Conservation (phyloP, 148 eudicot genomes). For the Suaeda aralocaspica region DNA sequence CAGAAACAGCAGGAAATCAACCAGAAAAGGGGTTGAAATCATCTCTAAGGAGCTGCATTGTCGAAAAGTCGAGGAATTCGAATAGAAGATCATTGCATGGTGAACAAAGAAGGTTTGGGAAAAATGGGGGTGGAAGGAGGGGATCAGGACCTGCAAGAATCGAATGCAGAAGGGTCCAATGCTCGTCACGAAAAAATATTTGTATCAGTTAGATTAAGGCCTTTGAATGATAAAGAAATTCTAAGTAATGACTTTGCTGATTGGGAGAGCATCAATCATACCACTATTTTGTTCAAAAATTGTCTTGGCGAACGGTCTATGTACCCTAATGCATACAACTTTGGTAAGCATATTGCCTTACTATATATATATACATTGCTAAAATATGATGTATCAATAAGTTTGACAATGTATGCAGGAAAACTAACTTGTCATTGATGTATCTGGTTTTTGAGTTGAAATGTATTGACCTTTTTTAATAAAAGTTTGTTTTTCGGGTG, state of each 20-base stretch:
- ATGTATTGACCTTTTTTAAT: not conserved
- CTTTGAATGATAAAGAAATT: slow-evolving; percentile 56
- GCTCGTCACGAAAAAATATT: slow-evolving; percentile 61
- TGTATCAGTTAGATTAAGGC: slow-evolving; percentile 79
- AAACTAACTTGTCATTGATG: not conserved
- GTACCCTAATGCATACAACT: slow-evolving; percentile 56
- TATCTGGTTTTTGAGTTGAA: too few relatives aligned
- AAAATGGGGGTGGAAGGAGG: slow-evolving; percentile 51
- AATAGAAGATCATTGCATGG: not conserved
- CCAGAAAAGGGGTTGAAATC: not conserved
- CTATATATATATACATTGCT: too few relatives aligned
- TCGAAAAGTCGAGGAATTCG: not conserved
- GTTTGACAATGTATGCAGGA: not conserved
- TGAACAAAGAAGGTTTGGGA: not conserved
- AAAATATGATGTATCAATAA: not conserved
- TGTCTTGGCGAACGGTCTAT: slow-evolving; percentile 46
- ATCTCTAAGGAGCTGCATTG: not conserved
- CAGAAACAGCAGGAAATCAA: slow-evolving; percentile 4
- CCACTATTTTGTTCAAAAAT: slow-evolving; percentile 60
- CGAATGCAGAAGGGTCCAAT: slow-evolving; percentile 36
- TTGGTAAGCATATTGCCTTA: slow-evolving; percentile 40
- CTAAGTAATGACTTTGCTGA: slow-evolving; percentile 54
- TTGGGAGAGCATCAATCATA: slow-evolving; percentile 70
- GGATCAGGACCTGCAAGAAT: slow-evolving; percentile 36
- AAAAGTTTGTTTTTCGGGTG: not conserved